Evolutionary conservation across 2,329 filamentous ascomycete species (phyloP).

Genomic region (Hymenoscyphus scutula): DNA sequence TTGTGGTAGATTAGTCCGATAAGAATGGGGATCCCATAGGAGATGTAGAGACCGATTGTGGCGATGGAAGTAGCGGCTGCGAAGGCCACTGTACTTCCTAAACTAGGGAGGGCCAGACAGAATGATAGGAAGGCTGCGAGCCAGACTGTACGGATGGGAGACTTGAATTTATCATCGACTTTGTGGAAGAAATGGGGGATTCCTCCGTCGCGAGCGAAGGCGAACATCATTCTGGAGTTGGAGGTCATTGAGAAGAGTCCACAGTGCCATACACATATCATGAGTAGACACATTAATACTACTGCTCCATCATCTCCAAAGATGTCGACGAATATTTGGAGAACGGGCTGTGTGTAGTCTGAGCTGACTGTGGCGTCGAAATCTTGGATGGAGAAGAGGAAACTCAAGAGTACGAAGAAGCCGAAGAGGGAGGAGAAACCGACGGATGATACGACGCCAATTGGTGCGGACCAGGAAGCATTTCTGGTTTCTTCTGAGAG

Average conservation of each 20-base stretch:
- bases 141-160: slow-evolving; percentile 54
- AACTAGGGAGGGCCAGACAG: slow-evolving; percentile 52
- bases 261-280: slow-evolving; percentile 61
- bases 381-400: slow-evolving; percentile 59
- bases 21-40: slow-evolving; percentile 56
- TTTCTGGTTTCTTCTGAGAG: slow-evolving; percentile 56
- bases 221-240: slow-evolving; percentile 60
- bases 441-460: slow-evolving; percentile 56
- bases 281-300: slow-evolving; percentile 50
- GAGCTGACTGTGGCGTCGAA: slow-evolving; percentile 48
- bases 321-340: slow-evolving; percentile 57
- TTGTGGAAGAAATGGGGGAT: slow-evolving; percentile 54
- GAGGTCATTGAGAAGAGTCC: slow-evolving; percentile 57
- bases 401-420: slow-evolving; percentile 57
- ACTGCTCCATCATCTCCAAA: slow-evolving; percentile 55
- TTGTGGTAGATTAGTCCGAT: slow-evolving; percentile 51
- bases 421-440: slow-evolving; percentile 55
- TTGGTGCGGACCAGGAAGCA: slow-evolving; percentile 55
- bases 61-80: slow-evolving; percentile 58
- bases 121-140: slow-evolving; percentile 53
- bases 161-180: slow-evolving; percentile 49
- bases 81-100: slow-evolving; percentile 55
- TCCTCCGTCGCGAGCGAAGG: slow-evolving; percentile 54
- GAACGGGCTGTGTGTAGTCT: slow-evolving; percentile 50
- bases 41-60: slow-evolving; percentile 56